Evolutionary conservation across 2,329 filamentous ascomycete genomes (phyloP).

Genomic region (Aspergillus flavus): DNA sequence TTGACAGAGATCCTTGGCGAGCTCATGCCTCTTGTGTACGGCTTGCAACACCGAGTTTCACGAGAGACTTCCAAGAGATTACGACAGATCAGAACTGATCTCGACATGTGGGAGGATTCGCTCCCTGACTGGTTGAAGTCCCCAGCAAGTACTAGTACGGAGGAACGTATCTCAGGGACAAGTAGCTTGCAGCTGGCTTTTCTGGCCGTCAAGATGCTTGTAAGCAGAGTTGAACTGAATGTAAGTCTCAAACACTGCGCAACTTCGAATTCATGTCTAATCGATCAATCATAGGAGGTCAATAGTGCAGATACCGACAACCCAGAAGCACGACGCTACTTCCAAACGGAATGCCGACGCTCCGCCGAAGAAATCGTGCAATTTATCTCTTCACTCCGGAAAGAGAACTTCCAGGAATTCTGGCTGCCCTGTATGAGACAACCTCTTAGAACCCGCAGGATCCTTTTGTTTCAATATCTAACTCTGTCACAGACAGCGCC

Average conservation of each 20-base stretch:
- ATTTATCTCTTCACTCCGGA: constrained; percentile 51
- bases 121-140: constrained; percentile 47
- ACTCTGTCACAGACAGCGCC: constrained; percentile 44
- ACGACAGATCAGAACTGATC: constrained; percentile 48
- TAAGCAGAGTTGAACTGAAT: constrained; percentile 50
- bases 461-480: constrained; percentile 13
- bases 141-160: constrained; percentile 31
- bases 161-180: constrained; percentile 42
- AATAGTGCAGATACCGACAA: constrained; percentile 47
- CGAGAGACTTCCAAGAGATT: constrained; percentile 49
- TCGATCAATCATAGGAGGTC: constrained; percentile 37
- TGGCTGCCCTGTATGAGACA: constrained; percentile 51
- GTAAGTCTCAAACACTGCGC: constrained; percentile 30
- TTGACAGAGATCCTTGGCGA: constrained; percentile 52
- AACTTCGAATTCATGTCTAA: constrained; percentile 1
- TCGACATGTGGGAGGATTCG: constrained; percentile 50
- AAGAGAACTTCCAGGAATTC: constrained; percentile 54
- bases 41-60: constrained; percentile 45
- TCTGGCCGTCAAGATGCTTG: constrained; percentile 50
- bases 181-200: constrained; percentile 50
- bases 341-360: constrained; percentile 49
- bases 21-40: constrained; percentile 49
- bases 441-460: not conserved
- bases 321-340: constrained; percentile 52
- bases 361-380: constrained; percentile 52